phyloP scores from a whole-genome alignment of 768 basidiomycete genomes.

The Cantharellus cinnabarinus region DNA sequence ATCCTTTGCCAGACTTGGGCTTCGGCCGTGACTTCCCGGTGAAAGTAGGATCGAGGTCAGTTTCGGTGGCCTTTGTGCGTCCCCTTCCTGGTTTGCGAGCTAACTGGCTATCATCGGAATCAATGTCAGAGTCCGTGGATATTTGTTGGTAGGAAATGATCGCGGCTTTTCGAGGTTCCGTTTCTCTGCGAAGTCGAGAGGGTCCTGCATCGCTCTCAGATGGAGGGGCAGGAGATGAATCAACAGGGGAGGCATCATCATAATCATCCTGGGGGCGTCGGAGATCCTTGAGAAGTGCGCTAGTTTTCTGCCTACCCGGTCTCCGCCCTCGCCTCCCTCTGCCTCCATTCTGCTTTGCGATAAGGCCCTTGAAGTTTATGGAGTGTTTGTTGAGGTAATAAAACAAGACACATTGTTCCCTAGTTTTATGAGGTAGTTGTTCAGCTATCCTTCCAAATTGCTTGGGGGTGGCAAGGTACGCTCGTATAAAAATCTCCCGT shows the following conservation, averaged over 20 bases:
- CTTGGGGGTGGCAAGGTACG: constrained; percentile 72
- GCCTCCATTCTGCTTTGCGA: constrained; percentile 42
- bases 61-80: not conserved
- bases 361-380: constrained; percentile 67
- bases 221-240: constrained; percentile 1
- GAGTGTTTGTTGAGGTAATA: constrained; percentile 91
- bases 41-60: not conserved
- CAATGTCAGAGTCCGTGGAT: not conserved
- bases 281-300: constrained; percentile 64
- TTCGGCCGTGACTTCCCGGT: not conserved
- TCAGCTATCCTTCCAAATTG: constrained; percentile 88
- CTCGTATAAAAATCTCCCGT: constrained; percentile 53
- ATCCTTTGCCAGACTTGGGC: not conserved
- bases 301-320: constrained; percentile 54
- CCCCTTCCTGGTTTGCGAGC: not conserved
- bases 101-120: not conserved
- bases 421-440: constrained; percentile 61
- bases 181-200: not conserved
- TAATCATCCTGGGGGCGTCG: constrained; percentile 1
- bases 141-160: not conserved
- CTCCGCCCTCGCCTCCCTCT: constrained; percentile 36
- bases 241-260: constrained; percentile 6
- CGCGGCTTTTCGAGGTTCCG: not conserved
- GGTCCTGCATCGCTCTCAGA: not conserved
- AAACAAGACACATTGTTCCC: constrained; percentile 75